Evolutionary conservation across 345 rosid species (phyloP).

Genomic region (Salix exigua): DNA sequence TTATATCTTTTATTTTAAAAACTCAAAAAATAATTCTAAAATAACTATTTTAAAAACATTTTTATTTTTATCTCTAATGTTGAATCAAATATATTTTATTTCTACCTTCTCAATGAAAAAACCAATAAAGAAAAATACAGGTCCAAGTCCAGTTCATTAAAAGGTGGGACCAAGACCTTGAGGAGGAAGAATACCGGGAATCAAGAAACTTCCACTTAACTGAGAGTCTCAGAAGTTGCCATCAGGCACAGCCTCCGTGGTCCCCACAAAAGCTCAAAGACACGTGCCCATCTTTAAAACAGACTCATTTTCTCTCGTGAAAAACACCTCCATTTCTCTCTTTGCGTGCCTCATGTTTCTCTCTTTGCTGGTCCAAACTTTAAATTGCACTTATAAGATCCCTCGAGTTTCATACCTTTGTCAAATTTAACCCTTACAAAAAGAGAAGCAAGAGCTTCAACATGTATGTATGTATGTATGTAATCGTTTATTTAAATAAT

Average conservation of each 20-base stretch:
- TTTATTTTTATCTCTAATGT: too few species aligned
- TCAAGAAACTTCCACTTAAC: conserved; percentile 29
- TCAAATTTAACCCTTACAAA: neutral
- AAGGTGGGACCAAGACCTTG: neutral
- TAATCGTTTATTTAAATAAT: too few species aligned
- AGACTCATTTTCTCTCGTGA: neutral
- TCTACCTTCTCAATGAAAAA: too few species aligned
- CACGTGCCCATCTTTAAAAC: conserved; percentile 23
- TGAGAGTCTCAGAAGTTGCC: neutral
- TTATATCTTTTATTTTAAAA: too few species aligned
- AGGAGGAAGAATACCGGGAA: neutral
- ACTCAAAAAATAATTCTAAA: too few species aligned
- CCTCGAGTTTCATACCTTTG: neutral
- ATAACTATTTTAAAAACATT: too few species aligned
- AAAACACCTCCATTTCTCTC: neutral
- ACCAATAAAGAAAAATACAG: too few species aligned
- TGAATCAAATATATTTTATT: too few species aligned
- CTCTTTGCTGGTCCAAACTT: neutral
- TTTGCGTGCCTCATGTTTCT: neutral
- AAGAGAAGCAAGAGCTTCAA: too few species aligned
- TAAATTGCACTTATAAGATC: neutral
- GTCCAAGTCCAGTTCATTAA: neutral
- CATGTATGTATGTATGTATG: too few species aligned
- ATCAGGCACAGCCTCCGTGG: conserved; percentile 17
- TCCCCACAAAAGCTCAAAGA: neutral